Evolutionary conservation across 1,139 yeast genomes (phyloP), one percentile per base, ranked within the genome.

Genomic region (Taphrina wiesneri): DNA sequence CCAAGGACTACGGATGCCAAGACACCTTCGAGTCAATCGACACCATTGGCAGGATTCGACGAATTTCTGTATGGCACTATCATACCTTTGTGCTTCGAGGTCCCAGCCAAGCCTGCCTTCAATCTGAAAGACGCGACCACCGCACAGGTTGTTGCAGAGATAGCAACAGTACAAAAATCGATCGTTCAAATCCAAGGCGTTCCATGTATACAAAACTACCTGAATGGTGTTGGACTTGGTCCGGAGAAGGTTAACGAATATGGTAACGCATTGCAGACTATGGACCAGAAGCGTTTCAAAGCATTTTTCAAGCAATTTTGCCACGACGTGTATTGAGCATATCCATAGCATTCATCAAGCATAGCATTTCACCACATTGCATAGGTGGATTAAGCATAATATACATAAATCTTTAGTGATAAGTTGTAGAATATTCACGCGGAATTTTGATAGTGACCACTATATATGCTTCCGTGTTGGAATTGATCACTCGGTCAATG

Each of bases 121-220:
- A 84, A 87, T 72, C 78, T 86, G 63, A 83, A 85, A 70, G 96
- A 91, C 74, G 96, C 96, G 1, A 92, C 89, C 73, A 84, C 83
- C 72, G 83, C 95, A 72, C 80, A 86, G 65, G 82, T 89, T 54
- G 86, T 91, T 1, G 85, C 85, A 69, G 99, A 93, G 72, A 79
- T 90, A 11, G 86, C 96, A 0, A 79, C 84, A 49, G 78, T 91
- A 47, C 83, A 92, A 73, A 87, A 86, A 71, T 81, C 87, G 5
- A 73, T 72, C n/a, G 64, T 45, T 4, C 51, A 36, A 13, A 28
- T 49, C 23, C 56, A 49, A 23, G 64, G 64, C 17, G 7, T 32
- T n/a, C 17, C 30, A 7, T 41, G 56, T 30, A 60, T 60, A 17
- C 21, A 25, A 26, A 52, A 17, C 28, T 60, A 52, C 11, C 57